Conservation (phyloP, 2,329 filamentous ascomycete species). For the Xylaria sp. region DNA sequence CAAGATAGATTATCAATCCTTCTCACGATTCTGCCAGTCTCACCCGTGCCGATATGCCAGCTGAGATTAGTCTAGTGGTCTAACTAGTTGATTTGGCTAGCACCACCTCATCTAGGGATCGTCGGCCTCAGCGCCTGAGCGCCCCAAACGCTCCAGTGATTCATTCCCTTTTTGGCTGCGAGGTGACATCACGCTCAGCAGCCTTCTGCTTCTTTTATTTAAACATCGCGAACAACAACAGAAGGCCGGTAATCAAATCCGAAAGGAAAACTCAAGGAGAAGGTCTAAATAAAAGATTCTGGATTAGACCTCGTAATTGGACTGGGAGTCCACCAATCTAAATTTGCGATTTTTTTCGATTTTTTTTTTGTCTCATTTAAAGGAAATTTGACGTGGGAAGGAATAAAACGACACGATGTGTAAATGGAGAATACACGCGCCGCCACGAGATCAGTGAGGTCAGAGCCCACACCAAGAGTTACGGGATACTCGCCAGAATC, state of each 20-base stretch:
- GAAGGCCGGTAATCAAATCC: neutral
- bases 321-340: neutral
- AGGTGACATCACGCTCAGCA: slow-evolving; percentile 22
- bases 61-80: neutral
- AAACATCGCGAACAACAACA: neutral
- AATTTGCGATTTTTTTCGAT: neutral
- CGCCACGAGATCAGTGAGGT: slow-evolving; percentile 4
- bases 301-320: neutral
- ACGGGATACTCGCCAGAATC: neutral
- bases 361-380: neutral
- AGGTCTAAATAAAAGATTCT: neutral
- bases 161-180: slow-evolving; percentile 5
- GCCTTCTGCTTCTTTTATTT: neutral
- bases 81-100: slow-evolving; percentile 16
- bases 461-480: neutral
- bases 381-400: neutral
- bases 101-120: slow-evolving; percentile 10
- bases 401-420: slow-evolving; percentile 5
- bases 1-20: neutral
- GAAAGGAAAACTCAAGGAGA: neutral
- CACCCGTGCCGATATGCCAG: neutral
- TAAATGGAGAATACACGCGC: slow-evolving; percentile 14
- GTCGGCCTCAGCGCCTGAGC: slow-evolving; percentile 11
- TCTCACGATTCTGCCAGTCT: neutral
- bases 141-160: neutral